These are phyloP conservation scores for Setaria italica DNA, from an alignment of 202 grass and related monocot genomes.

Conservation along the genomic window DNA sequence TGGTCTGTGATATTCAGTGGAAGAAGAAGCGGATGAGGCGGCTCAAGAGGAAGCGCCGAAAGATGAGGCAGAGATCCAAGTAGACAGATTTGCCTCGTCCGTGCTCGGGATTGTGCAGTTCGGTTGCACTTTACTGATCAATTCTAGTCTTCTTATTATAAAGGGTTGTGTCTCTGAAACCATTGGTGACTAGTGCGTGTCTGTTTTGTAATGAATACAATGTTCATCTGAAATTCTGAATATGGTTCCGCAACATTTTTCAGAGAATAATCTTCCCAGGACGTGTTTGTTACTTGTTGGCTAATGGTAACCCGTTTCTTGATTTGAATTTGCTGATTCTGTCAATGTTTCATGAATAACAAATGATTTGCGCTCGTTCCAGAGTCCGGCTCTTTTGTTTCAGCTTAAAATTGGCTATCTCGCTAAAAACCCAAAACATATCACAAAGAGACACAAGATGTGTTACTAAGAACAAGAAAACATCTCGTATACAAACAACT, in stretches of 20 bases:
- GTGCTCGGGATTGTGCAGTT: neutral
- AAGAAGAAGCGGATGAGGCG: conserved; percentile 84
- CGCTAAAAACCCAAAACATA: too few species aligned
- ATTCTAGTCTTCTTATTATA: conserved; percentile 3
- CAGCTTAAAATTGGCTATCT: too few species aligned
- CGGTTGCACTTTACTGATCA: neutral
- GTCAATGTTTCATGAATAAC: too few species aligned
- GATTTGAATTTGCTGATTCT: too few species aligned
- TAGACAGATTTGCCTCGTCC: neutral
- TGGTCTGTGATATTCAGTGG: conserved; percentile 32
- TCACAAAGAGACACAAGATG: too few species aligned
- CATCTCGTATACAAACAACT: too few species aligned
- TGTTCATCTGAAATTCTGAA: neutral
- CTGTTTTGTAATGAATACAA: neutral
- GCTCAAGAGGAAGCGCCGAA: conserved; percentile 77
- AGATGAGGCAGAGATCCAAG: conserved; percentile 77
- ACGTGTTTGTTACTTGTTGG: neutral
- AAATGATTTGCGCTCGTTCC: too few species aligned
- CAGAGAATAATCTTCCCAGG: neutral
- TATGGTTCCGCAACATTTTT: neutral
- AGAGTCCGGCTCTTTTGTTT: too few species aligned
- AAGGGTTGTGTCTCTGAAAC: neutral
- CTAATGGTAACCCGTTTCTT: too few species aligned
- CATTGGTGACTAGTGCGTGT: too few species aligned
- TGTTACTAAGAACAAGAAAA: too few species aligned